Conservation (phyloP, 768 basidiomycete species). For the Sistotremastrum niveocremeum region DNA sequence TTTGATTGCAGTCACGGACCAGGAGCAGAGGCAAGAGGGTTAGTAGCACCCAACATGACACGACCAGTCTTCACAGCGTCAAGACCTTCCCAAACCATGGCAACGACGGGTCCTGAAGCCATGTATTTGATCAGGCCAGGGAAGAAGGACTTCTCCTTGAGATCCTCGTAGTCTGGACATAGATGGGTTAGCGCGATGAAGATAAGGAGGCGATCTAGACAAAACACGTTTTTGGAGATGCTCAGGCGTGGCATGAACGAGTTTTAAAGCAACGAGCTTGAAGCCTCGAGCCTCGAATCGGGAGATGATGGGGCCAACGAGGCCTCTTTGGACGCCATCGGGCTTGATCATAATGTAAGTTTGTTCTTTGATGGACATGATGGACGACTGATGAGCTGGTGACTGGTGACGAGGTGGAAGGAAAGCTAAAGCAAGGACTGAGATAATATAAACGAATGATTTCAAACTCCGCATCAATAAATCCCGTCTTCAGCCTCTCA, state of each 20-base stretch:
- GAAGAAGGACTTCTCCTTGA: conserved; percentile 92
- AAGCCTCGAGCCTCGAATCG: conserved; percentile 97
- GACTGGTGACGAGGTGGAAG: conserved; percentile 7
- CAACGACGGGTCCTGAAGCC: conserved; percentile 90
- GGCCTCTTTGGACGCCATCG: conserved; percentile 95
- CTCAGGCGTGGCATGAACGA: conserved; percentile 61
- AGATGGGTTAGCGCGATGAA: conserved; percentile 1
- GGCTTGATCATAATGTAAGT: conserved; percentile 99
- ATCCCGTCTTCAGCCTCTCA: conserved; percentile 32
- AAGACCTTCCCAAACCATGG: conserved; percentile 91
- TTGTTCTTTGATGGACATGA: conserved; percentile 68
- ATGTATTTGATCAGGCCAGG: conserved; percentile 93
- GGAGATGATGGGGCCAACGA: conserved; percentile 89
- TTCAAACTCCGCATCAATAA: conserved; percentile 1
- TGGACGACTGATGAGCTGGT: conserved; percentile 14
- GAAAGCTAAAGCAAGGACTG: conserved; percentile 16
- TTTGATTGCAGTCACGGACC: conserved; percentile 33
- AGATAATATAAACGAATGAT: conserved; percentile 7
- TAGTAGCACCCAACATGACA: conserved; percentile 90
- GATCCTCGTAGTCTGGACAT: conserved; percentile 81
- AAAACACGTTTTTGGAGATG: conserved; percentile 82
- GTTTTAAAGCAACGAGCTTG: conserved; percentile 93
- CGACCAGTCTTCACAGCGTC: conserved; percentile 93
- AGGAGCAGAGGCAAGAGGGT: conserved; percentile 80
- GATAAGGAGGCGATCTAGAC: background rate